These are phyloP conservation scores for Cordyceps javanica DNA, from an alignment of 2,329 filamentous ascomycete genomes.

Conservation along the genomic window DNA sequence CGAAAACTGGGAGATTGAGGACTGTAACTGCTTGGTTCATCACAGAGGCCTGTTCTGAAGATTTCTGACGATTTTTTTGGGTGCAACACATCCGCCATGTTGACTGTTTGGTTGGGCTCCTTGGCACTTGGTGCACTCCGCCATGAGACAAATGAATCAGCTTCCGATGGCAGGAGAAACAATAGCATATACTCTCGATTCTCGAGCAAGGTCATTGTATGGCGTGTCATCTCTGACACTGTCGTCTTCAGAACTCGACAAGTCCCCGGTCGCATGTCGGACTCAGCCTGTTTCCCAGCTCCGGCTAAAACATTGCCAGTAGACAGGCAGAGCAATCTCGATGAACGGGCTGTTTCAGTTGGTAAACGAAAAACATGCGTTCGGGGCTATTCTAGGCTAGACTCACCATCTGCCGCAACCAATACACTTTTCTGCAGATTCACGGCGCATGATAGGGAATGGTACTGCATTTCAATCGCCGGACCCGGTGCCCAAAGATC, in stretches of 20 bases:
- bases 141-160: not conserved
- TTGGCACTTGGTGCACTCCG: not conserved
- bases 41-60: not conserved
- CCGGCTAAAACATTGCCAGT: no score
- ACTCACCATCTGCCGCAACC: not conserved
- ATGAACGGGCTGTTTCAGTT: not conserved
- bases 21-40: not conserved
- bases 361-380: not conserved
- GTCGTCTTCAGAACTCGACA: not conserved
- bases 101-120: not conserved
- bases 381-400: not conserved
- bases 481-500: not conserved
- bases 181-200: not conserved
- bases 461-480: not conserved
- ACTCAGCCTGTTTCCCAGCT: no score
- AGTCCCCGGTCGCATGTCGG: not conserved
- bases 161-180: not conserved
- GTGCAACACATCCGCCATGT: not conserved
- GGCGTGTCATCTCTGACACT: not conserved
- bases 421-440: not conserved
- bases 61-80: not conserved
- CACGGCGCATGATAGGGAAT: not conserved
- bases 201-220: not conserved
- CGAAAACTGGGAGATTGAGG: not conserved
- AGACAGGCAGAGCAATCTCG: not conserved